A percentile compares a stretch with the other conserved stretches of the same genome.
Conservation (phyloP, 305 asterid species). For the Striga hermonthica region DNA sequence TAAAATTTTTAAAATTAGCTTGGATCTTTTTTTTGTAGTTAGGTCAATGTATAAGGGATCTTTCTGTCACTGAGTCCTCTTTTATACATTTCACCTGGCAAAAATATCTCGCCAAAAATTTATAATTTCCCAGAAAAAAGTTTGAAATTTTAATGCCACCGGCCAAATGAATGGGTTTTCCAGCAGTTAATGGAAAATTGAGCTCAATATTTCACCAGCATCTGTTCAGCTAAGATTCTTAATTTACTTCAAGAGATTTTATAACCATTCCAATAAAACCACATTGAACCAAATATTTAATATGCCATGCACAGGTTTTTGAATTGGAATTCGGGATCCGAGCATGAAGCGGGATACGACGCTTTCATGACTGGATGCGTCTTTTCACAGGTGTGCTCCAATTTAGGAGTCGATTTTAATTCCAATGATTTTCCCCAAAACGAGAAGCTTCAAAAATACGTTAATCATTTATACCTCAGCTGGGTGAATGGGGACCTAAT, state of each 20-base stretch:
- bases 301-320: constrained; percentile 51
- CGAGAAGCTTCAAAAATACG: constrained; percentile 63
- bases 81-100: too few relatives aligned
- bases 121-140: too few relatives aligned
- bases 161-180: too few relatives aligned
- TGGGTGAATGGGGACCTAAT: constrained; percentile 67
- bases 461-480: constrained; percentile 78
- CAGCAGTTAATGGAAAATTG: neutral
- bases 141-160: too few relatives aligned
- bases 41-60: neutral
- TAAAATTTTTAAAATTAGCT: neutral
- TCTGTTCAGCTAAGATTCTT: neutral
- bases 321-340: constrained; percentile 89
- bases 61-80: too few relatives aligned
- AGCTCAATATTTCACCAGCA: neutral
- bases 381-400: constrained; percentile 72
- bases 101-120: too few relatives aligned
- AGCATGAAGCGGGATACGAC: constrained; percentile 97
- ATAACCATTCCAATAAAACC: neutral
- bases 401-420: constrained; percentile 55
- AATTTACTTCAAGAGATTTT: neutral
- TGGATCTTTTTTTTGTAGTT: neutral
- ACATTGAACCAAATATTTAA: constrained; percentile 1
- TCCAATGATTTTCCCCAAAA: constrained; percentile 35
- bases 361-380: constrained; percentile 97